Evolutionary conservation across 2,329 filamentous ascomycete genomes (phyloP).

Genomic region (Sporothrix brasiliensis): DNA sequence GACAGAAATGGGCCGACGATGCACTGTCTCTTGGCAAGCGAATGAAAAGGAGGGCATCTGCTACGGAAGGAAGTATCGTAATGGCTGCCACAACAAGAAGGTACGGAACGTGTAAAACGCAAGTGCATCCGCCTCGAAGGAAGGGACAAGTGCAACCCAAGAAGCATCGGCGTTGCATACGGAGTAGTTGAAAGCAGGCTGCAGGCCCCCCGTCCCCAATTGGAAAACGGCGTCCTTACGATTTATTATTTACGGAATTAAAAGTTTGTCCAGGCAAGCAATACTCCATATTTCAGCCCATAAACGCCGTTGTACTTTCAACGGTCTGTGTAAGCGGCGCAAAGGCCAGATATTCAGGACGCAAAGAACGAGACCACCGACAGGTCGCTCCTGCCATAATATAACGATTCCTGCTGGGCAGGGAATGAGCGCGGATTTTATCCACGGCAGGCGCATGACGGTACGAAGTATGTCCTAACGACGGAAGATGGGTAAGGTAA

Average conservation of each 20-base stretch:
- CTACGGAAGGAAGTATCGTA: not conserved
- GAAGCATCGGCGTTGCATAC: not conserved
- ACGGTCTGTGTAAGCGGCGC: not conserved
- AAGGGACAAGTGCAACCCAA: not conserved
- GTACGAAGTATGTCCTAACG: no score
- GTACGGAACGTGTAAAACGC: not conserved
- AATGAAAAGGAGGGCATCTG: not conserved
- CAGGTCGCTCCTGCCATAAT: not conserved
- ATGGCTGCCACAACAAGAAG: slow-evolving; percentile 2
- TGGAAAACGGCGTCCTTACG: not conserved
- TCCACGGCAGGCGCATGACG: slow-evolving; percentile 6
- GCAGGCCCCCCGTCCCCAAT: not conserved
- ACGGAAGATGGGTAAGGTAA: slow-evolving; percentile 23
- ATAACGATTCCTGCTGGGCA: no score
- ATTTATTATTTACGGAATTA: not conserved
- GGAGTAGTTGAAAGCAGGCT: not conserved
- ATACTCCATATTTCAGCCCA: not conserved
- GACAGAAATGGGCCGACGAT: slow-evolving; percentile 7
- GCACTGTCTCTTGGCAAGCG: slow-evolving; percentile 11
- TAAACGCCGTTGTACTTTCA: not conserved
- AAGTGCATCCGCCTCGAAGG: not conserved
- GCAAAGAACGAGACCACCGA: not conserved
- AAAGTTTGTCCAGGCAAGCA: not conserved
- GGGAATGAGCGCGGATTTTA: slow-evolving; percentile 1
- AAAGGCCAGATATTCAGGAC: slow-evolving; percentile 4